A percentile compares a stretch with the other conserved stretches of the same genome.
Evolutionary conservation across 2,329 filamentous ascomycete species (phyloP).

Genomic region (Ophiosphaerella narmari): DNA sequence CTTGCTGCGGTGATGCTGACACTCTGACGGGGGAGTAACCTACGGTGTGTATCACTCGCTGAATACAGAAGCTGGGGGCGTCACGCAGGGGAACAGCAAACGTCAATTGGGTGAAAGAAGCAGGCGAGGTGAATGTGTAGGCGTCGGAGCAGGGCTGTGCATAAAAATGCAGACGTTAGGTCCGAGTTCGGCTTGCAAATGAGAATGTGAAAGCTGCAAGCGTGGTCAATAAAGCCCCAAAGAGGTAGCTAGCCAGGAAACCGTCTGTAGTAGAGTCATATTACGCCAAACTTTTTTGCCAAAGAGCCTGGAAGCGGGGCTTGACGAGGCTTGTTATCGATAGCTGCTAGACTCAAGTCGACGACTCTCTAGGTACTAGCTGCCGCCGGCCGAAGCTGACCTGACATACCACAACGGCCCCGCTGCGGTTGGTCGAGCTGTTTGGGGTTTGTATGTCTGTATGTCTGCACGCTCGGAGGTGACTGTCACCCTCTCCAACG

Average conservation of each 20-base stretch:
- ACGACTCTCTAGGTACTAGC: neutral
- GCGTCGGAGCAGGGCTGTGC: neutral
- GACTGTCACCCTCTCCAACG: neutral
- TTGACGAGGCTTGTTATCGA: conserved; percentile 5
- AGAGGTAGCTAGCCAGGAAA: neutral
- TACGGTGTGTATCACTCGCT: conserved; percentile 2
- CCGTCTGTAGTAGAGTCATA: conserved; percentile 1
- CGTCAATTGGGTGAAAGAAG: neutral
- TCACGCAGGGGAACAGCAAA: conserved; percentile 1
- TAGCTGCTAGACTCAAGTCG: neutral
- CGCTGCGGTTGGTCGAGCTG: conserved; percentile 3
- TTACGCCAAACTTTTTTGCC: conserved; percentile 4
- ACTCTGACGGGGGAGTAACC: neutral
- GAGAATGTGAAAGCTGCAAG: neutral
- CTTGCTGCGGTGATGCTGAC: no score
- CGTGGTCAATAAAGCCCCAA: neutral
- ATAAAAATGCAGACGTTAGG: neutral
- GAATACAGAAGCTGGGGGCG: neutral
- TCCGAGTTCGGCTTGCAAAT: conserved; percentile 7
- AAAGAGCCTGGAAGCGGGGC: conserved; percentile 5
- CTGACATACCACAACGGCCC: neutral
- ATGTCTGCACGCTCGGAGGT: neutral
- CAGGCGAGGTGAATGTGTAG: neutral
- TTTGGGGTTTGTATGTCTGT: neutral
- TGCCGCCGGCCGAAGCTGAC: neutral